These are phyloP conservation scores for Apiotrichum gracile DNA, from an alignment of 1,284 basidiomycete genomes.

Conservation along the genomic window DNA sequence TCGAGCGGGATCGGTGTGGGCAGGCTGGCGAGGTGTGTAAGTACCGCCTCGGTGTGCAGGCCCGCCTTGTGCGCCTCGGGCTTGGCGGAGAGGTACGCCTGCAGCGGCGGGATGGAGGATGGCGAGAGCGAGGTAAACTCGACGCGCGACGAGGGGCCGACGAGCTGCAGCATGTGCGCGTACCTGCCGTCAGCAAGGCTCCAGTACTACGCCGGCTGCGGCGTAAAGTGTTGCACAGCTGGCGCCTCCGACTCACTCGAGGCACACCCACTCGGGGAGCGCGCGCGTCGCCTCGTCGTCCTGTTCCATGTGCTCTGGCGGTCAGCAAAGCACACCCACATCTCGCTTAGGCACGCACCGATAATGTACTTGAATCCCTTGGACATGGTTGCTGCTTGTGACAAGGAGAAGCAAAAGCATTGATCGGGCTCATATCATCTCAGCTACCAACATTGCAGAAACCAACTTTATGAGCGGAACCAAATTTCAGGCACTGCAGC, in stretches of 20 bases:
- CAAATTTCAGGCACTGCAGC: not conserved
- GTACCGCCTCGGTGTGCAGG: conserved; percentile 60
- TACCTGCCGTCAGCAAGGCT: conserved; percentile 26
- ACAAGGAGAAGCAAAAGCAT: not conserved
- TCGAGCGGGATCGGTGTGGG: conserved; percentile 50
- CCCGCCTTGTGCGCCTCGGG: conserved; percentile 49
- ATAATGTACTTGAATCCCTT: conserved; percentile 42
- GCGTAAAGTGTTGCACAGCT: conserved; percentile 1
- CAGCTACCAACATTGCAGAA: no score
- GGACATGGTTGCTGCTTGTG: not conserved
- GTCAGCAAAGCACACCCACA: not conserved
- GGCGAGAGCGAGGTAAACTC: conserved; percentile 79
- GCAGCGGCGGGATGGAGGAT: conserved; percentile 60
- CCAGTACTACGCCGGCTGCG: conserved; percentile 35
- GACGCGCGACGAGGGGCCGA: conserved; percentile 60
- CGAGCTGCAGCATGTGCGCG: conserved; percentile 70
- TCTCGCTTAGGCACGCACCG: conserved; percentile 21
- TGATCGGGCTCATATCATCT: not conserved
- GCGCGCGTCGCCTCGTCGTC: conserved; percentile 66
- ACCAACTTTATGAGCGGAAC: not conserved
- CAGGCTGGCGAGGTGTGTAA: conserved; percentile 58
- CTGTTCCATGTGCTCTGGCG: conserved; percentile 90
- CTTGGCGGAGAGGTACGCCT: conserved; percentile 43
- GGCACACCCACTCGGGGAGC: conserved; percentile 76
- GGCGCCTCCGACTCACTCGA: conserved; percentile 59